Evolutionary conservation across 2,329 filamentous ascomycete genomes (phyloP), one percentile per base, ranked within the genome.

Genomic region (Scedosporium apiospermum): DNA sequence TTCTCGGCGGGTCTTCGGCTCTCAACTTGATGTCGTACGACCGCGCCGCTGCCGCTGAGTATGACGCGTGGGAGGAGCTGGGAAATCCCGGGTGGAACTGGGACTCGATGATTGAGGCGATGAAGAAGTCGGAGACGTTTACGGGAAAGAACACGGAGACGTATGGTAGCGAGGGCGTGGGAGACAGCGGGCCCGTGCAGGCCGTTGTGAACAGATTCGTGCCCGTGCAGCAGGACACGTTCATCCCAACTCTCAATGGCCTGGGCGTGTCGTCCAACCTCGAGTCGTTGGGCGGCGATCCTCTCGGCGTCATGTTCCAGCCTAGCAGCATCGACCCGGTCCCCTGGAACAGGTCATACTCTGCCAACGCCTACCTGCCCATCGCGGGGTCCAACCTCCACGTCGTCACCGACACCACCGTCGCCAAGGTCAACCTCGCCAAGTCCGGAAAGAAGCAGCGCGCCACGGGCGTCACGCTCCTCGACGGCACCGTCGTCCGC

Each of bases 241-340:
- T 75, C 71, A 74, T 77, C 21, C 78, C 78, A 0, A 76, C 80
- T 0, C 69, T 83, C 49, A 75, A 78, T 49, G 67, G 67, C 3
- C 70, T 84, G 2, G 80, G 80, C 1, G 65, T 76, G 3, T 51
- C 66, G 26, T 72, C 71, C 18, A 75, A 73, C 38, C 69, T 81
- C 1, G 71, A 80, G 58, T 81, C 78, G 7, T 72, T 84, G 1
- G 73, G 75, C 14, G 82, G 82, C 1, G 76, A 80, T 58, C 77
- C 77, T 14, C 68, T 82, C 3, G 82, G 82, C 6, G 78, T 78
- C 6, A 79, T 77, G 70, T 77, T 75, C 41, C 78, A 81, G 63
- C 74, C 82, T 9, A 79, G 75, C 65, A 81, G 77, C 63, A 76
- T 84, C 44, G 74, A 79, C 55, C 74, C 75, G 9, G 61, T 10